Percentiles rank a stretch among this genome's conserved stretches.
These are phyloP conservation scores for Pichia kluyveri DNA, from an alignment of 805 yeast species.

Conservation along the genomic window DNA sequence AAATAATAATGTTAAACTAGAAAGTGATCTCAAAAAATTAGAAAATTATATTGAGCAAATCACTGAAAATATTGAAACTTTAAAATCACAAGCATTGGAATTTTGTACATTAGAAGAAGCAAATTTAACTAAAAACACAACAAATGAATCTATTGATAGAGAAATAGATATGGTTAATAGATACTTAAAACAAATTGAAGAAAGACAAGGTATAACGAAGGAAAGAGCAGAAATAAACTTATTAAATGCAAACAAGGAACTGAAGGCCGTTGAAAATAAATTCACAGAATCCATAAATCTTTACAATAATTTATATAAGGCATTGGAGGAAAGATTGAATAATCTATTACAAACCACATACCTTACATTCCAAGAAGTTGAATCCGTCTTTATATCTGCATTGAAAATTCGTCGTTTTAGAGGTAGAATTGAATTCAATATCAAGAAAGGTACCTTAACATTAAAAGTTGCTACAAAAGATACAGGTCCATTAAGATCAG, in stretches of 20 bases:
- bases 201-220: constrained; percentile 42
- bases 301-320: constrained; percentile 22
- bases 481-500: constrained; percentile 52
- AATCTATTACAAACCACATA: constrained; percentile 33
- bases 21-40: constrained; percentile 16
- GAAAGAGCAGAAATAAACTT: constrained; percentile 46
- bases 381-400: constrained; percentile 48
- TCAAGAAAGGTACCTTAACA: constrained; percentile 37
- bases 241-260: constrained; percentile 33
- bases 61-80: neutral
- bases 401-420: constrained; percentile 60
- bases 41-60: constrained; percentile 16
- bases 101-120: constrained; percentile 44
- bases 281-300: constrained; percentile 27
- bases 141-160: constrained; percentile 26
- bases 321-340: constrained; percentile 35
- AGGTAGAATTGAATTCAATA: constrained; percentile 64
- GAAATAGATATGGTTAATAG: constrained; percentile 39
- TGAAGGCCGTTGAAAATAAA: constrained; percentile 33
- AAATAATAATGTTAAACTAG: neutral
- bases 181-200: constrained; percentile 44
- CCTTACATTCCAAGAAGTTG: constrained; percentile 39
- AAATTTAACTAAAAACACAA: constrained; percentile 29
- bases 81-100: constrained; percentile 23
- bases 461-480: constrained; percentile 55